Conservation (phyloP, 208 protist species). For the Trypanosomatidae sp. region DNA sequence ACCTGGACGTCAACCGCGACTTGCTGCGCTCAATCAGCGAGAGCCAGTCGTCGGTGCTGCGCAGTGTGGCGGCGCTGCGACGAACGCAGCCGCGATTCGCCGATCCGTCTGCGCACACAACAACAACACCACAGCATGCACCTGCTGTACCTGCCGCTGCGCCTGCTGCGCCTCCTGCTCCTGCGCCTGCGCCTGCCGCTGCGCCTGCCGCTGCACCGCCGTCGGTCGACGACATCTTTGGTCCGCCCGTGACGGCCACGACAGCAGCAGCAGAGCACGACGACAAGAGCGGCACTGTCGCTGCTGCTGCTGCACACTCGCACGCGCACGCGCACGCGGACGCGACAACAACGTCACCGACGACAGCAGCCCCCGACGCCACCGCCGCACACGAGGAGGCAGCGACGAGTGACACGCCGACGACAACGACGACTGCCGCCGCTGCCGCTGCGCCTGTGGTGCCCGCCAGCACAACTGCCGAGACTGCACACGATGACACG, state of each 20-base stretch:
- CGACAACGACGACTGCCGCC: too few species aligned
- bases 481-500: too few species aligned
- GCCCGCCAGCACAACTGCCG: too few species aligned
- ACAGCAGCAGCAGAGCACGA: neutral
- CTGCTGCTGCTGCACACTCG: too few species aligned
- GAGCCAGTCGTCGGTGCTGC: slow-evolving; percentile 38
- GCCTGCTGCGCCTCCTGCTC: neutral
- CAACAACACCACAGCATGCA: neutral
- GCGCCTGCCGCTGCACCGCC: neutral
- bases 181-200: neutral
- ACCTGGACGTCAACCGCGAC: slow-evolving; percentile 39
- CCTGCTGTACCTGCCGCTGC: slow-evolving; percentile 1
- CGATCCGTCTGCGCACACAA: neutral
- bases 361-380: too few species aligned
- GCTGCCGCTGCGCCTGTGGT: too few species aligned
- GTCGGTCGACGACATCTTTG: slow-evolving; percentile 14
- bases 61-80: slow-evolving; percentile 9
- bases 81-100: neutral
- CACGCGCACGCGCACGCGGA: too few species aligned
- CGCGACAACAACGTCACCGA: too few species aligned
- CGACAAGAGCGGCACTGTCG: neutral
- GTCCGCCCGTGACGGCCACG: neutral
- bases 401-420: too few species aligned
- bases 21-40: slow-evolving; percentile 28
- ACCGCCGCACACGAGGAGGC: too few species aligned